Base-by-base conservation (phyloP, 305 asterid genomes). In the Fraxinus velutina region DNA sequence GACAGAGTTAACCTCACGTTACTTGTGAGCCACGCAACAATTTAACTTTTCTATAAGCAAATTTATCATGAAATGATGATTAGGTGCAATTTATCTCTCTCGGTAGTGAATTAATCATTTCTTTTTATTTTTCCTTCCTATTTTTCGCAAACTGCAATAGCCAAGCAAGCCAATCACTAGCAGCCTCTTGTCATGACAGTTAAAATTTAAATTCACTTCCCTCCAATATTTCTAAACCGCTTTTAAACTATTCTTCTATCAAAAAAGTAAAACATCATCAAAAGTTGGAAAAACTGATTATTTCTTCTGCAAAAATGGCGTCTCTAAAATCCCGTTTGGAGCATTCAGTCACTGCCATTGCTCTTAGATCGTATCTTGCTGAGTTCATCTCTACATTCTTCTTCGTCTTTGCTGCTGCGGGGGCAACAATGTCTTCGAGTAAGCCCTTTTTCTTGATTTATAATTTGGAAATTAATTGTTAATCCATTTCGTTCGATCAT, bases 301-400 rank as follows among this genome's bases (percentile, higher is more conserved):
- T 55, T 55, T 55, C 66, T 55, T 55, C 27, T 55, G 66, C 71
- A 62, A 62, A 62, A 77, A 88, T 88, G 91, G 89, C 85, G 70
- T 78, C 87, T 9, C 78, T 86, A 29, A 79, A 82, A 21, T 79
- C 85, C 64, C 87, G 88, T 24, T 73, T 88, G 82, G 81, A 75
- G 70, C 88, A 86, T 76, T 83, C 78, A n/a, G 79, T 85, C 32
- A 81, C 72, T 12, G 79, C 91, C 75, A 32, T 78, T 82, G 89
- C 91, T 9, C 85, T 85, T 13, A 17, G 91, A 81, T 78, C 89
- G 10, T 88, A 86, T 78, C 80, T 87, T 33, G 91, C 90, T 0
- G 91, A 89, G 81, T 89, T 89, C 5, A 47, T 89, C 76, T 87
- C 91, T 71, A 87, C 91, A 10, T 87, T 89, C 80, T 22, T 87